Evolutionary conservation across 2,329 filamentous ascomycete species (phyloP), one percentile per base, ranked within the genome.

Genomic region (Aspergillus floridensis): DNA sequence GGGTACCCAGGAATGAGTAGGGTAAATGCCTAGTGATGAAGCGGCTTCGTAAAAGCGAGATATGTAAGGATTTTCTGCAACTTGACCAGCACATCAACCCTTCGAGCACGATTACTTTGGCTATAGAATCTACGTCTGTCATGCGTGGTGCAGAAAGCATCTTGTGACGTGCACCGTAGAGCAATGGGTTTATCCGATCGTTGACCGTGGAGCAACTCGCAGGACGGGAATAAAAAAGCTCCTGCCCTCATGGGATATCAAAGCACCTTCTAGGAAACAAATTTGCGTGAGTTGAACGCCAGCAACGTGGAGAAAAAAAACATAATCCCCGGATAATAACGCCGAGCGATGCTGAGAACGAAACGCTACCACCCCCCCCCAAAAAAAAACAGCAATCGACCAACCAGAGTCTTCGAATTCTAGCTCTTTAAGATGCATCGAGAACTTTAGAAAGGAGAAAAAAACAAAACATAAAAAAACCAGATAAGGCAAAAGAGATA

Each of bases 381-480:
- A 44, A 19, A 44, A 1, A 2, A 19, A 44, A 8, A 44, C 38
- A 44, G 38, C 38, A 44, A 16, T 44, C 14, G 7, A 44, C n/a
- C 38, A 44, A n/a, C 38, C 38, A 19, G 38, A 19, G 0, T 26
- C 51, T 49, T 22, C 31, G 32, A 55, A 49, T 49, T 60, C 58
- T 60, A 60, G 29, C 48, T 62, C 48, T 62, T 52, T 60, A 60
- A 51, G n/a, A 58, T 62, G 60, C 24, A 58, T n/a, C 32, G 49
- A 53, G 11, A 53, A 14, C 47, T 21, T 49, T 3, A 35, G 32
- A 35, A 35, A 35, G 11, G 2, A 14, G 16, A 35, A 16, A 2
- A 35, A 11, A 35, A 35, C 11, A 6, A 35, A 35, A 16, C 22
- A 22, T 4, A 3, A 22, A 3, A 59, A 55, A 59, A 35, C 46